Conservation (phyloP, 768 basidiomycete genomes). For the Xanthoconium purpureum region DNA sequence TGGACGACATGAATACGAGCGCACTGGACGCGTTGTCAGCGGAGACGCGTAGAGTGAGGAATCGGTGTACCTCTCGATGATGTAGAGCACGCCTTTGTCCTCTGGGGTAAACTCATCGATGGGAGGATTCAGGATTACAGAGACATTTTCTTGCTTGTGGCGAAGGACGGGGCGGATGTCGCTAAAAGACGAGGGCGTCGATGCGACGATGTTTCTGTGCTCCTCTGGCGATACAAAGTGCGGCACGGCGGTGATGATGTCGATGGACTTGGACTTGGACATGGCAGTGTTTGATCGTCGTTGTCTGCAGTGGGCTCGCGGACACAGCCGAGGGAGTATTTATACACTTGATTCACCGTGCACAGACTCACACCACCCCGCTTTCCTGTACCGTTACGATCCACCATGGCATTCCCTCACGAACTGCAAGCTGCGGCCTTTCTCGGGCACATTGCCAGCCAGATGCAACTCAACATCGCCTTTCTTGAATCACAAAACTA, state of each 20-base stretch:
- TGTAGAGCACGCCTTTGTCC: constrained; percentile 71
- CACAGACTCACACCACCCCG: too few relatives aligned
- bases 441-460: constrained; percentile 56
- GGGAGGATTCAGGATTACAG: constrained; percentile 66
- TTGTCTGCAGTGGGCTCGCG: constrained; percentile 8
- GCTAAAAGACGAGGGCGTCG: constrained; percentile 80
- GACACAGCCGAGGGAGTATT: constrained; percentile 18
- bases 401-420: constrained; percentile 24
- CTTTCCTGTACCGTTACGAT: background rate
- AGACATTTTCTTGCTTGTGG: constrained; percentile 70
- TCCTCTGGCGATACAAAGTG: constrained; percentile 58
- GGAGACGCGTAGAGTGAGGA: background rate
- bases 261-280: background rate
- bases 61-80: constrained; percentile 74
- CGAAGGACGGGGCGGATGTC: constrained; percentile 83
- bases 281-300: too few relatives aligned
- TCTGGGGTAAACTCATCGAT: constrained; percentile 54
- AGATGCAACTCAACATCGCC: constrained; percentile 53
- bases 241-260: constrained; percentile 42
- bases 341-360: background rate
- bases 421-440: constrained; percentile 41
- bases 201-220: constrained; percentile 61
- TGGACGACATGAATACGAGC: constrained; percentile 71
- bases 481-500: constrained; percentile 57
- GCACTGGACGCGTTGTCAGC: constrained; percentile 42